Base-by-base conservation (phyloP, 164 flowering plant species). In the Berberis thunbergii region DNA sequence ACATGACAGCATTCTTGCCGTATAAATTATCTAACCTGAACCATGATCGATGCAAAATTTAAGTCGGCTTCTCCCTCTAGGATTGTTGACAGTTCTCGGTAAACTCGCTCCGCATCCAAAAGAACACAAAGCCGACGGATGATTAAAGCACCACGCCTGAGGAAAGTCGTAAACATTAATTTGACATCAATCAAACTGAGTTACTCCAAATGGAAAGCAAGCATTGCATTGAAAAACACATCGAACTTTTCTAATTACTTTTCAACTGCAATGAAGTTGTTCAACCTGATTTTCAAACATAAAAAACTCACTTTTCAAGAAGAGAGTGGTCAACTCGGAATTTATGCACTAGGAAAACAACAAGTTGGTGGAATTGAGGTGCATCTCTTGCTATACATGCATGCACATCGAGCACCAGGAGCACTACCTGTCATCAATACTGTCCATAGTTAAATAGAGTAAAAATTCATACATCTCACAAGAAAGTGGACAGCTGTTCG, bases 101-200 rank as follows among this genome's bases (percentile, higher is more conserved):
- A 95, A 42, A 95, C 97, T 63, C 81, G 82, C 72, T 95, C 94
- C 64, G 97, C 94, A 81, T 84, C 82, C 71, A 94, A 78, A 65
- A 89, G 96, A 40, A 91, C 89, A 84, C 99, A 94, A 11, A 94
- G 88, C 43, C 88, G 79, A 43, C 96, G 93, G 59, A 94, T 80
- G 59, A 94, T 91, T 81, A 94, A 70, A 70, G 97, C 96, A 74
- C 99, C 97, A 48, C 99, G 91, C 77, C 99, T 94, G 75, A 53
- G 69, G 40, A 58, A 64, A 45, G 11, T 49, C 46, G 63, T 50
- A 26, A 26, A 26, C 26, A 26, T 26, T 26, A 26, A 26, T 0
- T 26, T 26, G 26, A 26, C 0, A 26, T 26, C 26, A 26, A 26
- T 26, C 26, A 26, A 26, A 26, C 26, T 26, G 26, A 26, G 26